phyloP scores from a whole-genome alignment of 1,284 basidiomycete genomes.

The Coniferiporia weirii region DNA sequence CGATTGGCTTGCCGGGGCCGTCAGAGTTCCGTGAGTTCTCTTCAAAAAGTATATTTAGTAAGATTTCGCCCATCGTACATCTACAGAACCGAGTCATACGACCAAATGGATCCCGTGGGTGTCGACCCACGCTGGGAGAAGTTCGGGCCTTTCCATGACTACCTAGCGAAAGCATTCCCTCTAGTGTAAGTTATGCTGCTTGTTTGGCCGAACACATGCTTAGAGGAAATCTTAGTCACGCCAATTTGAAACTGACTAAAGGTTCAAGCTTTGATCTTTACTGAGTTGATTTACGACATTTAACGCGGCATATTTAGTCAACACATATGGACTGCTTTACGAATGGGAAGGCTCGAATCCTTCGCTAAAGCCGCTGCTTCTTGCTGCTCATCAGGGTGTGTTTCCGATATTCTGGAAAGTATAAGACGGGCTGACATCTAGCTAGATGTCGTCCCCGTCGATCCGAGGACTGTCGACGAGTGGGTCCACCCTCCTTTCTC shows the following conservation, averaged over 20 bases:
- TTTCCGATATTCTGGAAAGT: not conserved
- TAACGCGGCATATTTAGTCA: slow-evolving; percentile 26
- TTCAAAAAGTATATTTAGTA: not conserved
- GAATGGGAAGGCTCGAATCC: slow-evolving; percentile 42
- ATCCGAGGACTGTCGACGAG: slow-evolving; percentile 31
- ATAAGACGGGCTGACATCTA: not conserved
- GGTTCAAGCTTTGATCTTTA: not conserved
- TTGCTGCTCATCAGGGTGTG: slow-evolving; percentile 43
- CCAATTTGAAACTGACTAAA: slow-evolving; percentile 32
- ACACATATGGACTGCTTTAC: slow-evolving; percentile 44
- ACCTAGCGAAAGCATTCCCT: slow-evolving; percentile 20
- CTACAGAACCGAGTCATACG: slow-evolving; percentile 16
- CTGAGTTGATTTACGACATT: not conserved
- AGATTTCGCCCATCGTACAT: not conserved
- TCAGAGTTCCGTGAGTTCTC: slow-evolving; percentile 31
- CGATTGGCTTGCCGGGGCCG: slow-evolving; percentile 50
- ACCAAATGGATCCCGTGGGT: slow-evolving; percentile 21
- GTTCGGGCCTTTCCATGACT: slow-evolving; percentile 22
- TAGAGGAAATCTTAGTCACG: slow-evolving; percentile 26
- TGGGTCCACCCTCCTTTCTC: slow-evolving; percentile 41
- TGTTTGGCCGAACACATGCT: not conserved
- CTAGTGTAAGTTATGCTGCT: slow-evolving; percentile 17
- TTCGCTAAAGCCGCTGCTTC: slow-evolving; percentile 41
- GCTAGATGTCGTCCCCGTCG: slow-evolving; percentile 40
- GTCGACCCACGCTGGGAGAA: slow-evolving; percentile 23